Percentiles rank a stretch among this genome's conserved stretches.
phyloP scores from a whole-genome alignment of 176 grass and related monocot genomes.

The Tillandsia fasciculata region DNA sequence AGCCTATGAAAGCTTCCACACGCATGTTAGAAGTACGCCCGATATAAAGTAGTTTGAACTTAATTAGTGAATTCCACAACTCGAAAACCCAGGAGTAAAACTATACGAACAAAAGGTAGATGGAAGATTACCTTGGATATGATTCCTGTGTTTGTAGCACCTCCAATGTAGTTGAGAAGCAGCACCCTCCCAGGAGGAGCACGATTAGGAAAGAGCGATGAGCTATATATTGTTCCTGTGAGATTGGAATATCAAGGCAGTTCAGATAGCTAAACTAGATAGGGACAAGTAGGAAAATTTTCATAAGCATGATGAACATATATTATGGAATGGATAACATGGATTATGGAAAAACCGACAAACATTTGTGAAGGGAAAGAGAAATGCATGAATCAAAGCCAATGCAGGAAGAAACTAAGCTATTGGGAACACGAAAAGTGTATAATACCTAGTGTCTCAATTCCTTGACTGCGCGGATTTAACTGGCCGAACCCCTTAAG shows the following conservation, averaged over 20 bases:
- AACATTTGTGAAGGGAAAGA: not conserved
- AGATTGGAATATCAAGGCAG: not conserved
- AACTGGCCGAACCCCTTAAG: conserved; percentile 93
- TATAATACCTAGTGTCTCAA: conserved; percentile 72
- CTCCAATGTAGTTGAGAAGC: conserved; percentile 95
- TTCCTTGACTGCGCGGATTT: conserved; percentile 85
- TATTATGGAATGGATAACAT: too few species aligned
- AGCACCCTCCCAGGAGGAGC: conserved; percentile 76
- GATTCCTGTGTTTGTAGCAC: conserved; percentile 76
- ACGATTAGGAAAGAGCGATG: conserved; percentile 82
- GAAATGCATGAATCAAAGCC: not conserved
- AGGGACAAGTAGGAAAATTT: not conserved
- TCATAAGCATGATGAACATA: not conserved
- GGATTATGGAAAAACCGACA: not conserved
- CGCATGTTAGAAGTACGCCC: too few species aligned
- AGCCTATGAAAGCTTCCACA: too few species aligned
- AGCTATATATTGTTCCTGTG: conserved; percentile 92
- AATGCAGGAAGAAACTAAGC: not conserved
- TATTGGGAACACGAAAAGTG: not conserved
- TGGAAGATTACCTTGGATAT: conserved; percentile 56
- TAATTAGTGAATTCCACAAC: too few species aligned
- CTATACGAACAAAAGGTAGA: not conserved
- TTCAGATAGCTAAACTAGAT: not conserved
- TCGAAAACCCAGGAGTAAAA: not conserved
- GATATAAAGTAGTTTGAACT: too few species aligned